phyloP scores from a whole-genome alignment of 148 eudicot genomes.

The Suaeda aralocaspica region DNA sequence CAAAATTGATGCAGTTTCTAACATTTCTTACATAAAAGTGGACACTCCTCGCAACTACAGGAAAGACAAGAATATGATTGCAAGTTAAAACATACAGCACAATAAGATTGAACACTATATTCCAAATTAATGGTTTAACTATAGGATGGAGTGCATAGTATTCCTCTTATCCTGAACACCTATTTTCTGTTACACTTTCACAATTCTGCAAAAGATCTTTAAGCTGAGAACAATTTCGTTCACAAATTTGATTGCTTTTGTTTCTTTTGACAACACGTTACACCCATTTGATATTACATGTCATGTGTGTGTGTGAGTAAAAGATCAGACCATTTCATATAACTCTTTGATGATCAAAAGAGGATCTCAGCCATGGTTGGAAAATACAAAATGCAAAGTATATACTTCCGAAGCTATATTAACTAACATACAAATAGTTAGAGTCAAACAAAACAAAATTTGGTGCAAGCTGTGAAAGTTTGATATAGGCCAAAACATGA shows the following conservation, averaged over 20 bases:
- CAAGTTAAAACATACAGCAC: background rate
- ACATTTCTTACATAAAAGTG: conserved; percentile 99
- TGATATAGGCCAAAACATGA: no score
- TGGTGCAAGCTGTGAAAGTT: no score
- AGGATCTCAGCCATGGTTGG: no score
- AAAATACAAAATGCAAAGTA: no score
- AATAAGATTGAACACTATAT: background rate
- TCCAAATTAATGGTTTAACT: background rate
- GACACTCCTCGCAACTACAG: conserved; percentile 92
- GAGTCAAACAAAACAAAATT: no score
- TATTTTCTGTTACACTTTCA: background rate
- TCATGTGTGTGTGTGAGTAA: no score
- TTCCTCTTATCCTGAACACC: background rate
- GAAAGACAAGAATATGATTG: conserved; percentile 12
- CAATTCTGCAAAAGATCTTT: background rate
- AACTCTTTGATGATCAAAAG: no score
- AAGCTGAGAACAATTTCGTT: background rate
- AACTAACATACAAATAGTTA: no score
- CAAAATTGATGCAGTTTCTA: conserved; percentile 96
- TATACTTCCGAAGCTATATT: no score
- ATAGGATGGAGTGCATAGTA: background rate
- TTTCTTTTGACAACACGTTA: background rate
- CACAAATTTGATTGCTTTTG: background rate
- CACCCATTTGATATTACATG: no score
- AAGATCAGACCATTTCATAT: no score